phyloP scores from a whole-genome alignment of 495 filamentous ascomycete species.

The Podospora appendiculata region DNA sequence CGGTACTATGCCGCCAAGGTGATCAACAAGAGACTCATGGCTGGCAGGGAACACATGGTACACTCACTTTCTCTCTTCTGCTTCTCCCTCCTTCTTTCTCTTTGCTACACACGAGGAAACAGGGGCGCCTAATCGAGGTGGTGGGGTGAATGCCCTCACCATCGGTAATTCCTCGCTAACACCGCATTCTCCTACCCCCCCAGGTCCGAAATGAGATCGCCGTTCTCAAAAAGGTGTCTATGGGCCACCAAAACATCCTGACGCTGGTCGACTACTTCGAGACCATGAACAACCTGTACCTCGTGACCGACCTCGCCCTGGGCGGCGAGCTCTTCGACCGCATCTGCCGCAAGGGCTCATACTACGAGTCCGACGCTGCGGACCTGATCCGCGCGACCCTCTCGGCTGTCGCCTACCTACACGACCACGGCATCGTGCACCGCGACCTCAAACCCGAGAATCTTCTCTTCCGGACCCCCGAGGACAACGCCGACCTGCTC shows the following conservation, averaged over 20 bases:
- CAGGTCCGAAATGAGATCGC: slow-evolving; percentile 98
- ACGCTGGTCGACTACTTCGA: slow-evolving; percentile 99
- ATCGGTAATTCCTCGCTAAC: background rate
- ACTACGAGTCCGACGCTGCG: slow-evolving; percentile 95
- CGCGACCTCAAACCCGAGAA: slow-evolving; percentile 74
- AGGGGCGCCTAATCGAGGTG: too few relatives aligned
- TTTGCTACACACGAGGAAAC: background rate
- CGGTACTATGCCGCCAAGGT: slow-evolving; percentile 98
- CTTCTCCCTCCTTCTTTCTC: background rate
- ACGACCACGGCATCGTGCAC: slow-evolving; percentile 97
- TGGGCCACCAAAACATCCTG: slow-evolving; percentile 96
- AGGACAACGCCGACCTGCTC: slow-evolving; percentile 79
- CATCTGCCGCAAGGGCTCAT: slow-evolving; percentile 95
- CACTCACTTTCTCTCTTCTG: slow-evolving; percentile 5
- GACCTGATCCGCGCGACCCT: slow-evolving; percentile 91
- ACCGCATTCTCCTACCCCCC: background rate
- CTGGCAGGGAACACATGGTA: slow-evolving; percentile 97
- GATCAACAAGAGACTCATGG: slow-evolving; percentile 98
- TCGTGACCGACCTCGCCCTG: slow-evolving; percentile 93
- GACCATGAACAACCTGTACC: slow-evolving; percentile 98
- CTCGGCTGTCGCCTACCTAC: slow-evolving; percentile 95
- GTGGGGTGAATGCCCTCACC: too few relatives aligned
- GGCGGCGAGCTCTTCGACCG: slow-evolving; percentile 97
- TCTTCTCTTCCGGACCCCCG: slow-evolving; percentile 69
- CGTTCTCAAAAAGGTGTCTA: slow-evolving; percentile 89